phyloP scores from a whole-genome alignment of 2,329 filamentous ascomycete species.

The Ophiocordyceps camponoti-rufipedis region DNA sequence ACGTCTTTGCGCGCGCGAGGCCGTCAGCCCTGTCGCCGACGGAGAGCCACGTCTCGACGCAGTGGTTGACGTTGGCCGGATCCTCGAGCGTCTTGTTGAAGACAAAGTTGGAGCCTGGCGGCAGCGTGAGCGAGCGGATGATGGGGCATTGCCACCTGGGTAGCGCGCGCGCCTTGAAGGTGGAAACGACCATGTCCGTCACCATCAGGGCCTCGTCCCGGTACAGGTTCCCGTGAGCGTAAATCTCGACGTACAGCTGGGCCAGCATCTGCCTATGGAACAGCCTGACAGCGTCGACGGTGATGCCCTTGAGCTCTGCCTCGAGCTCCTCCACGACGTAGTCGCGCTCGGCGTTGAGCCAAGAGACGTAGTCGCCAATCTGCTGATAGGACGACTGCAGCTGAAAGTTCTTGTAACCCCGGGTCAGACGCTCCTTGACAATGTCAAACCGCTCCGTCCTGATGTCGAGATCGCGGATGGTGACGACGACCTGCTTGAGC shows the following conservation, averaged over 20 bases:
- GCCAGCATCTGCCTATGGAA: conserved; percentile 69
- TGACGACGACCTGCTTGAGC: conserved; percentile 70
- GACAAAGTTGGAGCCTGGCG: conserved; percentile 64
- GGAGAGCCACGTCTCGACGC: conserved; percentile 61
- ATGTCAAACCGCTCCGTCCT: conserved; percentile 80
- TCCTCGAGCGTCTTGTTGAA: conserved; percentile 71
- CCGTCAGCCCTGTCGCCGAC: conserved; percentile 53
- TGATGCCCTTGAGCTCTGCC: conserved; percentile 57
- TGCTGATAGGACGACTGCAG: conserved; percentile 81
- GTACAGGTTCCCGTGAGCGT: conserved; percentile 84
- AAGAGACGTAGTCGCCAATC: conserved; percentile 65
- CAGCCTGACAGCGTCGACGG: conserved; percentile 51
- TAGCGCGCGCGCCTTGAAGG: conserved; percentile 54
- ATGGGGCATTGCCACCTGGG: conserved; percentile 67
- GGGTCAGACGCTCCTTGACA: conserved; percentile 65
- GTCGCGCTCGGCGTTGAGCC: conserved; percentile 58
- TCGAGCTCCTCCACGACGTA: conserved; percentile 68
- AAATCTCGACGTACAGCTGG: conserved; percentile 73
- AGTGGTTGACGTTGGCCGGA: conserved; percentile 76
- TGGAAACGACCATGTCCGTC: conserved; percentile 65
- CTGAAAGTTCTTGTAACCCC: conserved; percentile 71
- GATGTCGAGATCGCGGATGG: conserved; percentile 69
- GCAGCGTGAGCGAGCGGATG: conserved; percentile 57
- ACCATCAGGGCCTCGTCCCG: conserved; percentile 81
- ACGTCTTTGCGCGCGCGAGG: conserved; percentile 52